Percentiles rank a stretch among this genome's conserved stretches.
These are phyloP conservation scores for Coprinellus micaceus DNA, from an alignment of 768 basidiomycete genomes.

Conservation along the genomic window DNA sequence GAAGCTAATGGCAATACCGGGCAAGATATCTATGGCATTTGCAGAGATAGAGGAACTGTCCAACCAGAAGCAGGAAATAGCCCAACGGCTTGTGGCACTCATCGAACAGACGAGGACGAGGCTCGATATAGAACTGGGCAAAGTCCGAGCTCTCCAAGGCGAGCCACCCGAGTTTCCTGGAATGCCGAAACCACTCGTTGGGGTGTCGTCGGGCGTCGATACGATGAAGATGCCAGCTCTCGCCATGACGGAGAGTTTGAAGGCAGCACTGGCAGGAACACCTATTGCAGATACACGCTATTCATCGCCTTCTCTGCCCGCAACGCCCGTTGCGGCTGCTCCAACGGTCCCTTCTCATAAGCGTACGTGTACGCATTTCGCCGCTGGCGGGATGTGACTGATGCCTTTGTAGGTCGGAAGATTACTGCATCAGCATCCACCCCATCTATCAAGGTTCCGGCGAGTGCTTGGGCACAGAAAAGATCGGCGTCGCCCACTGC, in stretches of 20 bases:
- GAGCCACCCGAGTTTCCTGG: conserved; percentile 31
- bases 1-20: conserved; percentile 34
- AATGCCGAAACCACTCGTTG: background rate
- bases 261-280: conserved; percentile 35
- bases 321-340: background rate
- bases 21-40: conserved; percentile 42
- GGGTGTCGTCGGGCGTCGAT: background rate
- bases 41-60: conserved; percentile 44
- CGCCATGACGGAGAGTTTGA: conserved; percentile 43
- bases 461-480: conserved; percentile 27
- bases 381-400: too few species aligned
- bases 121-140: conserved; percentile 49
- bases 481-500: conserved; percentile 39
- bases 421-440: conserved; percentile 21
- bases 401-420: conserved; percentile 29
- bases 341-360: conserved; percentile 6
- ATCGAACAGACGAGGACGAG: conserved; percentile 44
- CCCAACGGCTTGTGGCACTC: conserved; percentile 47
- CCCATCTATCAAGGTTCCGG: conserved; percentile 39
- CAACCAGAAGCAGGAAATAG: conserved; percentile 43
- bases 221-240: conserved; percentile 30
- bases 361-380: conserved; percentile 5
- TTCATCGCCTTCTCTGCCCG: background rate
- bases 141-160: conserved; percentile 49
- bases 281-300: conserved; percentile 22